Conservation (phyloP, 2,329 filamentous ascomycete genomes). For the Diaporthe sp. region DNA sequence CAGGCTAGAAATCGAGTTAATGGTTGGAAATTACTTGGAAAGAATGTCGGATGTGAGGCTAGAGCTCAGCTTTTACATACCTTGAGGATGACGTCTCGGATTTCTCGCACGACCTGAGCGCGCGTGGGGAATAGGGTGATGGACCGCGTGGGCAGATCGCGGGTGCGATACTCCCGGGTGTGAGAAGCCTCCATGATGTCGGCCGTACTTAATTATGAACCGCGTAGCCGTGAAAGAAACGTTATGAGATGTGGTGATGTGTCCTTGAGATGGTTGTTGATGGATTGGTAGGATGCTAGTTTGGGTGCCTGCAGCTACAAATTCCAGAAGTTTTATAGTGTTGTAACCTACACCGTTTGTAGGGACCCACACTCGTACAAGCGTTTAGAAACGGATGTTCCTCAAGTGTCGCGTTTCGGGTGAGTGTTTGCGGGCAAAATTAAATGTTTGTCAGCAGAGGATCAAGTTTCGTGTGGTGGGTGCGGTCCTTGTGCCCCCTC, state of each 20-base stretch:
- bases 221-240: too few relatives aligned
- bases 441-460: neutral
- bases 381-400: neutral
- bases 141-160: conserved; percentile 66
- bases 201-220: too few relatives aligned
- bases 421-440: neutral
- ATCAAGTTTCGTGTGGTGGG: too few relatives aligned
- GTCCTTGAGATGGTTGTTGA: neutral
- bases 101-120: conserved; percentile 70
- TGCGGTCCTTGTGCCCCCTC: too few relatives aligned
- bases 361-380: neutral
- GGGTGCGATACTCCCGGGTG: conserved; percentile 63
- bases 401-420: neutral
- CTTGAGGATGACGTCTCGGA: conserved; percentile 63
- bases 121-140: conserved; percentile 72
- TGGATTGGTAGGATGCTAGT: neutral
- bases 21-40: neutral
- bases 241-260: neutral
- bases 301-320: neutral
- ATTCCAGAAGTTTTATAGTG: neutral
- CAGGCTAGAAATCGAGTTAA: conserved; percentile 50
- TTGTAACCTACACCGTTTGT: neutral
- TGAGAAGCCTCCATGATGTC: conserved; percentile 51
- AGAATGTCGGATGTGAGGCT: neutral
- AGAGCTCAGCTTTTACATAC: conserved; percentile 41